phyloP scores from a whole-genome alignment of 495 filamentous ascomycete species.

The Penicillium salamii region DNA sequence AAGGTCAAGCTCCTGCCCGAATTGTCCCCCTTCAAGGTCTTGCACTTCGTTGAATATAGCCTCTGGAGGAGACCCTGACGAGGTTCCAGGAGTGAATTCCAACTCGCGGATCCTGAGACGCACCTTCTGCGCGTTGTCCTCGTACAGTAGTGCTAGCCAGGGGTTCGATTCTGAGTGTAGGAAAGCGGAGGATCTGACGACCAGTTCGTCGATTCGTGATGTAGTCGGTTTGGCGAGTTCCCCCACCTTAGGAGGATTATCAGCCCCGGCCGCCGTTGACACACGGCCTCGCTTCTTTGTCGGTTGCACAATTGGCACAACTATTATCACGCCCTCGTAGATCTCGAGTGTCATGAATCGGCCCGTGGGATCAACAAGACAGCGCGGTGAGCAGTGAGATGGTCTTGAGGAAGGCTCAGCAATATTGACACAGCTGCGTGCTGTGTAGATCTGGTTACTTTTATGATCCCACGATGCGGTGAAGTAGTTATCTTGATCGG shows the following conservation, averaged over 20 bases:
- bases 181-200: slow-evolving; percentile 78
- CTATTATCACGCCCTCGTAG: slow-evolving; percentile 83
- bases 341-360: slow-evolving; percentile 80
- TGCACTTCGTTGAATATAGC: slow-evolving; percentile 52
- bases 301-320: slow-evolving; percentile 64
- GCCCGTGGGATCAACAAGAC: slow-evolving; percentile 78
- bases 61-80: slow-evolving; percentile 40
- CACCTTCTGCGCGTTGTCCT: slow-evolving; percentile 63
- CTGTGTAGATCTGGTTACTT: slow-evolving; percentile 60
- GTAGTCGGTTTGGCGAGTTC: slow-evolving; percentile 67
- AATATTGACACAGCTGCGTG: slow-evolving; percentile 66
- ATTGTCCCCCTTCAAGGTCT: slow-evolving; percentile 26
- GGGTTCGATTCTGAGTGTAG: slow-evolving; percentile 71
- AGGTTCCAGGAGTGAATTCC: slow-evolving; percentile 47
- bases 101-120: slow-evolving; percentile 59
- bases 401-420: slow-evolving; percentile 78
- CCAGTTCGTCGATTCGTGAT: slow-evolving; percentile 79
- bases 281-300: slow-evolving; percentile 49
- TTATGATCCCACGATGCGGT: slow-evolving; percentile 77
- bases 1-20: slow-evolving; percentile 61
- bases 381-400: slow-evolving; percentile 69
- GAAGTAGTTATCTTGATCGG: slow-evolving; percentile 85
- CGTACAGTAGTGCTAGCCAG: slow-evolving; percentile 79
- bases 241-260: slow-evolving; percentile 46
- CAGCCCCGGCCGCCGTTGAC: slow-evolving; percentile 23